Evolutionary conservation across 768 basidiomycete genomes (phyloP).

Genomic region (Lenzites betulinus): DNA sequence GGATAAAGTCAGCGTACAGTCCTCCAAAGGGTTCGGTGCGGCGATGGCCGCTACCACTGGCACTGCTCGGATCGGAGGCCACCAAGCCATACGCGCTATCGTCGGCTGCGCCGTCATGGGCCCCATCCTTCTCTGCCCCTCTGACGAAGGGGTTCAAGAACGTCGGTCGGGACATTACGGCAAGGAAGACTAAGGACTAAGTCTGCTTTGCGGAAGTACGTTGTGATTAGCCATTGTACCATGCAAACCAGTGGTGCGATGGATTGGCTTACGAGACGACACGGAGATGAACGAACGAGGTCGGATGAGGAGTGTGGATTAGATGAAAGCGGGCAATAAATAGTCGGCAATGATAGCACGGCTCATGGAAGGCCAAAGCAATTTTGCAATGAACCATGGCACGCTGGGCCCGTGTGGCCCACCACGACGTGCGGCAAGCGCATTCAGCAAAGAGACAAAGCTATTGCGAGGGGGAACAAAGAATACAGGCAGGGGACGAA

Average conservation of each 20-base stretch:
- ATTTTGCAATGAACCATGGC: background rate
- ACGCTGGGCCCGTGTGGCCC: background rate
- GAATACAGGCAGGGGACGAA: background rate
- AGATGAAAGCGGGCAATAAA: slow-evolving; percentile 2
- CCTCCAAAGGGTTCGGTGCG: background rate
- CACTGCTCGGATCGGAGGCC: background rate
- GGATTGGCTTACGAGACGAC: background rate
- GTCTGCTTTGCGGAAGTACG: background rate
- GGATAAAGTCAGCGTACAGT: background rate
- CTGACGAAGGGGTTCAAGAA: slow-evolving; percentile 10
- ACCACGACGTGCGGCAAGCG: background rate
- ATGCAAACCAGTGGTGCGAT: no score
- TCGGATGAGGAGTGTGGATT: background rate
- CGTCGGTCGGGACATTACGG: slow-evolving; percentile 10
- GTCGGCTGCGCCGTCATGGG: background rate
- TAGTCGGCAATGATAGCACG: background rate
- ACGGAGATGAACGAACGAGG: background rate
- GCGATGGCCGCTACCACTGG: background rate
- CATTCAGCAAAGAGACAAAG: background rate
- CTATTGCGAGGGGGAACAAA: background rate
- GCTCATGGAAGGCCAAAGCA: background rate
- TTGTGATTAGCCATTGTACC: no score
- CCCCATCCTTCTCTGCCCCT: background rate
- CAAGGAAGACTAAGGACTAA: background rate
- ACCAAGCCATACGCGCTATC: background rate